A percentile compares a stretch with the other conserved stretches of the same genome.
These are phyloP conservation scores for Cladosporium sp. DNA, from an alignment of 2,329 filamentous ascomycete genomes.

Conservation along the genomic window DNA sequence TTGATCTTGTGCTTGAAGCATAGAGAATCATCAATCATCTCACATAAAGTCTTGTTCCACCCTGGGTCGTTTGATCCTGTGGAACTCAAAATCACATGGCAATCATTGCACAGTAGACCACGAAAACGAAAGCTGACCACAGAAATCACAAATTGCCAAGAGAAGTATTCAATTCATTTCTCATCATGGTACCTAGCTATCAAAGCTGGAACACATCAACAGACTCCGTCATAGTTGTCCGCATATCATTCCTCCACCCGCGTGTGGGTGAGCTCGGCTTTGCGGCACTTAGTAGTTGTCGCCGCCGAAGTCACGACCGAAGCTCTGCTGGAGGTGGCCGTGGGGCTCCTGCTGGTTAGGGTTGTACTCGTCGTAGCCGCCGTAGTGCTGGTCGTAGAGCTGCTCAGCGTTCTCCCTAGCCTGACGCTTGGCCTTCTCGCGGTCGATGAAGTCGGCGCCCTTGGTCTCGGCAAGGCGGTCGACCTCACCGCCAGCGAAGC, in stretches of 20 bases:
- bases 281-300: conserved; percentile 1
- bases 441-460: conserved; percentile 47
- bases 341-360: conserved; percentile 39
- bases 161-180: not conserved
- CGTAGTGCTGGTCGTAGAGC: conserved; percentile 50
- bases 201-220: not conserved
- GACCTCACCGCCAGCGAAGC: conserved; percentile 68
- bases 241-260: not conserved
- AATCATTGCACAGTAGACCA: not conserved
- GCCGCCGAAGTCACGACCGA: conserved; percentile 4
- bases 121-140: too few species aligned
- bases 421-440: conserved; percentile 44
- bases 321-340: conserved; percentile 26
- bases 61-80: too few species aligned
- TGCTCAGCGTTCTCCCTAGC: conserved; percentile 41
- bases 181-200: not conserved
- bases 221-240: not conserved
- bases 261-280: not conserved
- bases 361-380: conserved; percentile 41
- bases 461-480: conserved; percentile 66
- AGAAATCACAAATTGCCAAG: not conserved
- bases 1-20: too few species aligned
- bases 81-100: too few species aligned
- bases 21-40: too few species aligned
- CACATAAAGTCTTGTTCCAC: too few species aligned